These are phyloP conservation scores for Lactifluus hygrophoroides DNA, from an alignment of 768 basidiomycete genomes.

Conservation along the genomic window DNA sequence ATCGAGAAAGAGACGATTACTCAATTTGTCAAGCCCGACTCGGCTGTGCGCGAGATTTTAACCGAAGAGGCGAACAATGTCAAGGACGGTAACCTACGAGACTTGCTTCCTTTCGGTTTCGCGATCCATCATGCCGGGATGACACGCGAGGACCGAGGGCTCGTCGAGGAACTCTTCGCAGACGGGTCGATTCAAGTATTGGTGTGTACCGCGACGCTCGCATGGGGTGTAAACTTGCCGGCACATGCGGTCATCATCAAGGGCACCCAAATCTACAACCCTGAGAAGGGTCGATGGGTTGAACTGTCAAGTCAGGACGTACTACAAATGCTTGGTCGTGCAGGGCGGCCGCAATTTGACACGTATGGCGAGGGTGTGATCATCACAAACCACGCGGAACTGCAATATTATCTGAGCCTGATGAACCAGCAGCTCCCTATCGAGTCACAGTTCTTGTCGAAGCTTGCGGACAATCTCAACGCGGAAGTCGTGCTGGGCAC, in stretches of 20 bases:
- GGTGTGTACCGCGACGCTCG: constrained; percentile 94
- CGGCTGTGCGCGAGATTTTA: constrained; percentile 84
- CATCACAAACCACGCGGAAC: constrained; percentile 94
- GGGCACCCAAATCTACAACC: constrained; percentile 99
- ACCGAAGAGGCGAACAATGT: constrained; percentile 76
- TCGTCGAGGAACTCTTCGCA: constrained; percentile 91
- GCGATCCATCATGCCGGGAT: constrained; percentile 98
- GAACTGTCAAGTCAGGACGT: constrained; percentile 95
- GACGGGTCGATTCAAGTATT: constrained; percentile 90
- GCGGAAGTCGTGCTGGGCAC: constrained; percentile 96
- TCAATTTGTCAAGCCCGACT: constrained; percentile 91
- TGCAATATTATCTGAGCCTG: constrained; percentile 93
- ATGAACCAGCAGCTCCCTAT: constrained; percentile 97
- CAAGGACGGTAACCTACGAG: constrained; percentile 74
- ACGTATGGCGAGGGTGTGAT: constrained; percentile 97
- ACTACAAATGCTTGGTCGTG: constrained; percentile 96
- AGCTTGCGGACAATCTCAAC: constrained; percentile 91
- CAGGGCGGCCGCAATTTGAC: constrained; percentile 95
- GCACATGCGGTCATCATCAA: constrained; percentile 99
- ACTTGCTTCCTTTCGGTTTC: constrained; percentile 92
- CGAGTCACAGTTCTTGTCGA: constrained; percentile 88
- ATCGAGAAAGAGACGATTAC: constrained; percentile 96
- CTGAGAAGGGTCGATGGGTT: constrained; percentile 96
- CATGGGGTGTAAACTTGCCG: constrained; percentile 98
- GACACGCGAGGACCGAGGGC: constrained; percentile 80